A percentile compares a stretch with the other conserved stretches of the same genome.
phyloP scores from a whole-genome alignment of 768 basidiomycete species.

The Lentinus brumalis region DNA sequence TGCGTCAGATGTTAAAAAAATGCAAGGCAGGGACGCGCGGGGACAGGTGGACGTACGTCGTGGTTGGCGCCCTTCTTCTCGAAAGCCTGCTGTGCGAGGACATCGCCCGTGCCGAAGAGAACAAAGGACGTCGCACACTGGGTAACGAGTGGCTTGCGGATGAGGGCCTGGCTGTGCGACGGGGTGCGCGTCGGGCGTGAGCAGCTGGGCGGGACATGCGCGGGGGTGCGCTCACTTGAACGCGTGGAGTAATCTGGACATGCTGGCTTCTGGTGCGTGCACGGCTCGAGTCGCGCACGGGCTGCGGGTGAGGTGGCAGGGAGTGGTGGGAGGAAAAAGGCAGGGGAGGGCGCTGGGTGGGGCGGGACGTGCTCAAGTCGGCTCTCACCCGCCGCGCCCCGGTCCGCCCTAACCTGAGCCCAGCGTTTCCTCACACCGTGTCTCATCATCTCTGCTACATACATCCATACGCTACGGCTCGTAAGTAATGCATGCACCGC shows the following conservation, averaged over 20 bases:
- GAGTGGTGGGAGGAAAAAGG: too few species aligned
- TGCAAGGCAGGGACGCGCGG: not conserved
- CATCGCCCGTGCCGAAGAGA: slow-evolving; percentile 74
- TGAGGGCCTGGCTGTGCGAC: slow-evolving; percentile 51
- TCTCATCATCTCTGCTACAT: too few species aligned
- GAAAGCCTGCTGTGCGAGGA: slow-evolving; percentile 85
- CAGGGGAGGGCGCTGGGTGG: too few species aligned
- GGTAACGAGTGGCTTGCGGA: slow-evolving; percentile 61
- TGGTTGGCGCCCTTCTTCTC: slow-evolving; percentile 73
- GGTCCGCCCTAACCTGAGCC: too few species aligned
- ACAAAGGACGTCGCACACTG: slow-evolving; percentile 67
- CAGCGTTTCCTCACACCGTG: too few species aligned
- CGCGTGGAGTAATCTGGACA: slow-evolving; percentile 22
- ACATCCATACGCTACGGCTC: too few species aligned
- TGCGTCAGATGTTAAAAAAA: slow-evolving; percentile 23
- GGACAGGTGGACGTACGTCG: slow-evolving; percentile 54
- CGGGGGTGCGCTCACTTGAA: slow-evolving; percentile 26
- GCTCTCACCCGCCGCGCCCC: too few species aligned
- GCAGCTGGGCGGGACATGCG: slow-evolving; percentile 23
- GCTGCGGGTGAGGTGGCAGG: too few species aligned
- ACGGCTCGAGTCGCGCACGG: too few species aligned
- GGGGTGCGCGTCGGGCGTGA: slow-evolving; percentile 28
- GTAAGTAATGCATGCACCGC: too few species aligned
- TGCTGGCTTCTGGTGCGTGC: not conserved
- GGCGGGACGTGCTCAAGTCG: too few species aligned